Base-by-base conservation (phyloP, 2,329 filamentous ascomycete species). In the Ceratocystis diversiconidia region DNA sequence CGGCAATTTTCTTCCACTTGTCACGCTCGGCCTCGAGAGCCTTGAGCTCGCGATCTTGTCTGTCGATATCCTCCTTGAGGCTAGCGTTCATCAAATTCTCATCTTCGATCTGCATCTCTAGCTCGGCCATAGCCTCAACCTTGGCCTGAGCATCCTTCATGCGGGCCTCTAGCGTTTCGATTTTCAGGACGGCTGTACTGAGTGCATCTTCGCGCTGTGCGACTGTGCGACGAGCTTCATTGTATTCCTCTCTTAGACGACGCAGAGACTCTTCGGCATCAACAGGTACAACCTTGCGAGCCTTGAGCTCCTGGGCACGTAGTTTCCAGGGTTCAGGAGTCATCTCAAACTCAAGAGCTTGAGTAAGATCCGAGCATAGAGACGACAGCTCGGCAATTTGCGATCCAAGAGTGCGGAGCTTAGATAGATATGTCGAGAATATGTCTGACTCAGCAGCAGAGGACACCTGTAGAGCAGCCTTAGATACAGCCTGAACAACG, bases 131-230 rank as follows among this genome's bases (percentile, higher is more conserved):
- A 63, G 81, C 81, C 62, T 85, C 83, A 15, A 88, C 84, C 75
- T 92, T 92, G 73, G 88, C 85, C 69, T 85, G 85, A 5, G 89
- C 89, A 72, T 95, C 91, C 66, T 86, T 85, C 86, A 94, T 92
- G 66, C 90, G 82, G 6, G 89, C 89, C 74, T 95, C 89, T 46
- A 97, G 84, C 50, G 94, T 89, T 75, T 96, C 92, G 70, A 96
- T 95, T 74, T 94, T 92, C 70, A 96, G 87, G n/a, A 87, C 83
- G 28, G 89, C 82, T 67, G 95, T 92, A 74, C 95, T 91, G 63
- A 95, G 83, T 44, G 87, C 86, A 73, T 92, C 89, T 69, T 96
- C 90, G 68, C 87, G 85, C 69, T 86, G 82, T 1, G 87, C 85
- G 66, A 90, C 81, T 2, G 83, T 80, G 65, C 87, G 85, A 2